Percentiles rank a stretch among this genome's conserved stretches.
These are phyloP conservation scores for Solanum arcanum DNA, from an alignment of 257 asterid genomes.

Conservation along the genomic window DNA sequence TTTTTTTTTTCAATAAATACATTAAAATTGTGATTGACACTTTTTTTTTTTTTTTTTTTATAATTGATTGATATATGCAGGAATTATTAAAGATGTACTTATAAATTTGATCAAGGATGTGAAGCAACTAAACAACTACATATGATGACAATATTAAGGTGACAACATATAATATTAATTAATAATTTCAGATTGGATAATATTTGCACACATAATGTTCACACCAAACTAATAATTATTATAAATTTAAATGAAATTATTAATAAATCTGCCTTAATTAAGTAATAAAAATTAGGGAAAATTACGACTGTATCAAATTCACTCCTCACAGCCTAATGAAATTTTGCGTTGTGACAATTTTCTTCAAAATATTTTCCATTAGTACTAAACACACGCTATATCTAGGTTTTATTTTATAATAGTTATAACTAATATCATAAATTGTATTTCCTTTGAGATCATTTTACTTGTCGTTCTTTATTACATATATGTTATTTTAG, in stretches of 20 bases:
- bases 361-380: too few species aligned
- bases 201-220: background rate
- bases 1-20: background rate
- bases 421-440: too few species aligned
- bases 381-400: too few species aligned
- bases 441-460: too few species aligned
- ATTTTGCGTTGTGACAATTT: too few species aligned
- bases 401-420: too few species aligned
- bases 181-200: background rate
- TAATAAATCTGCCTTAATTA: background rate
- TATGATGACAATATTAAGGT: background rate
- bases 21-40: background rate
- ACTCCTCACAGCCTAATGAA: too few species aligned
- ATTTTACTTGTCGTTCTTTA: too few species aligned
- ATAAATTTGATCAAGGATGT: conserved; percentile 56
- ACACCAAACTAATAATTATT: background rate
- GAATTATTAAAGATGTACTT: conserved; percentile 63
- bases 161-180: background rate
- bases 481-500: too few species aligned
- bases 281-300: background rate
- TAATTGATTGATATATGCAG: conserved; percentile 14
- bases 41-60: background rate
- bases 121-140: conserved; percentile 50
- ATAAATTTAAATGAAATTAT: too few species aligned
- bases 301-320: too few species aligned